Percentiles rank a stretch among this genome's conserved stretches.
These are phyloP conservation scores for Parsonsia alboflavescens DNA, from an alignment of 257 asterid genomes.

Conservation along the genomic window DNA sequence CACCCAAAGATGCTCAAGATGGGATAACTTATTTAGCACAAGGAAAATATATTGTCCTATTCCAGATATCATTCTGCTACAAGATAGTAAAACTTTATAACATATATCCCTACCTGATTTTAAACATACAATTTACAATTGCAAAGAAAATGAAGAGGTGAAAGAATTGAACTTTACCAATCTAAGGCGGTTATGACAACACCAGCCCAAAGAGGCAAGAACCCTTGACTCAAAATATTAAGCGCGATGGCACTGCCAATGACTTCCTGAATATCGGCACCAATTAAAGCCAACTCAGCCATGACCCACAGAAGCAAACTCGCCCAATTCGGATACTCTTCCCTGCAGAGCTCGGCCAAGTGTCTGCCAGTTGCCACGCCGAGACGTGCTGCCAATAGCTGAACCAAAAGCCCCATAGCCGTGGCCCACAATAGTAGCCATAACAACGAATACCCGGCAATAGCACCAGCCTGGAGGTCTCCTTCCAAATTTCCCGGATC, in stretches of 20 bases:
- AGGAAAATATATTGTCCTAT: not conserved
- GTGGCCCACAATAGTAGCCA: constrained; percentile 41
- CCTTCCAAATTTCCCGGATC: constrained; percentile 44
- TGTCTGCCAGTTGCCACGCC: constrained; percentile 41
- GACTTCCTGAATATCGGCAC: constrained; percentile 40
- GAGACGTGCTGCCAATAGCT: constrained; percentile 33
- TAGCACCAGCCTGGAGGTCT: constrained; percentile 38
- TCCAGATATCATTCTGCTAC: not conserved
- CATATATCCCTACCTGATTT: not conserved
- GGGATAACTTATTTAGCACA: not conserved
- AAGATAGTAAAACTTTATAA: not conserved
- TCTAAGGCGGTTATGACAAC: constrained; percentile 34
- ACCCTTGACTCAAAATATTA: constrained; percentile 30
- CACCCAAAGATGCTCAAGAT: not conserved
- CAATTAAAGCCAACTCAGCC: constrained; percentile 38
- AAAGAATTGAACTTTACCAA: constrained; percentile 22
- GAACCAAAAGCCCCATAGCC: constrained; percentile 33
- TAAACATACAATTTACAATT: not conserved
- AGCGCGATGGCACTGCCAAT: constrained; percentile 42
- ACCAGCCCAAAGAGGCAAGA: constrained; percentile 41
- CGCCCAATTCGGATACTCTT: constrained; percentile 38
- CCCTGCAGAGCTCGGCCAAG: constrained; percentile 39
- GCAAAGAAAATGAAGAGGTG: not conserved
- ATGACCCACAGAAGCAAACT: constrained; percentile 31
- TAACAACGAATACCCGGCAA: constrained; percentile 35